phyloP scores from a whole-genome alignment of 805 yeast genomes.

The Candida alai region DNA sequence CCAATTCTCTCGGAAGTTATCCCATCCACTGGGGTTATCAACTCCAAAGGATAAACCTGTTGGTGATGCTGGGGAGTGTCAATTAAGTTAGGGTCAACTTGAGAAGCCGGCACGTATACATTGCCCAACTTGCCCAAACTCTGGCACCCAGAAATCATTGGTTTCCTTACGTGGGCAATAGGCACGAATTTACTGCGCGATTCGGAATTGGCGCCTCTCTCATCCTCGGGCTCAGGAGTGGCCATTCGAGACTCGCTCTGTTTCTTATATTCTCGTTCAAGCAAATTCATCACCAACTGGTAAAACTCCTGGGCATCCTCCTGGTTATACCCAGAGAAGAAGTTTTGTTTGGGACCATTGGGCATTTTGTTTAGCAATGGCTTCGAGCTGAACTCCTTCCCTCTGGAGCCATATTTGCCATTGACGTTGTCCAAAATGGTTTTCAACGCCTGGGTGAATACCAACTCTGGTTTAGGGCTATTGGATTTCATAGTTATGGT shows the following conservation, averaged over 20 bases:
- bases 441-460: constrained; percentile 53
- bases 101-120: constrained; percentile 68
- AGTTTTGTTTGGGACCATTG: constrained; percentile 72
- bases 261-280: constrained; percentile 55
- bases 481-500: constrained; percentile 14
- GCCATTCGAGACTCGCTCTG: constrained; percentile 18
- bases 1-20: constrained; percentile 84
- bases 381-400: constrained; percentile 61
- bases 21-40: constrained; percentile 91
- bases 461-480: constrained; percentile 23
- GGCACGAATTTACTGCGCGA: constrained; percentile 18
- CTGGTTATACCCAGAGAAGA: constrained; percentile 82
- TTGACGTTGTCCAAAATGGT: constrained; percentile 55
- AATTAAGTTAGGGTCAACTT: constrained; percentile 67
- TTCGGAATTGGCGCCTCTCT: constrained; percentile 8
- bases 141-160: constrained; percentile 36
- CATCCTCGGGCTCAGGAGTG: constrained; percentile 20
- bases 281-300: constrained; percentile 66
- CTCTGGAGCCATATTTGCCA: constrained; percentile 46
- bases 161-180: constrained; percentile 14
- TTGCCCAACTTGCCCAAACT: constrained; percentile 57
- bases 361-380: constrained; percentile 63
- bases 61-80: constrained; percentile 38
- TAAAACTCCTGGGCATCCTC: constrained; percentile 97
- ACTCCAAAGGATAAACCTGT: constrained; percentile 48